Base-by-base conservation (phyloP, 2,329 filamentous ascomycete species). In the Colletotrichum graminicola region DNA sequence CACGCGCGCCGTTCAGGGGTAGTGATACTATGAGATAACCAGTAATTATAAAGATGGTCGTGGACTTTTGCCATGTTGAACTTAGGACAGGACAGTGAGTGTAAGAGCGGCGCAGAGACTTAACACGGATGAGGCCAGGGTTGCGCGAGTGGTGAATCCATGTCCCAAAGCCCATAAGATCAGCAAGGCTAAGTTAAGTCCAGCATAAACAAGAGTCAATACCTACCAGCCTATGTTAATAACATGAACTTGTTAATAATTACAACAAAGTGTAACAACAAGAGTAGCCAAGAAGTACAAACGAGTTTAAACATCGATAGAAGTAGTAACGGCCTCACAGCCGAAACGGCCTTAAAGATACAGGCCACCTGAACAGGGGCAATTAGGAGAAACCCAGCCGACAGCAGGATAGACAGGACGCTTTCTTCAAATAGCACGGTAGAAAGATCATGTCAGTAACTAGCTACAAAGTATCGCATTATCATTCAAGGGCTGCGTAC, bases 81-180 rank as follows among this genome's bases (percentile, higher is more conserved):
- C 60, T 62, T 62, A 45, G 43, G 60, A 62, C 45, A 62, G 43
- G 43, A 62, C 45, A 62, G 60, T 32, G 29, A 62, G 60, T 21
- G 60, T 45, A 45, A 62, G 60, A 41, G 60, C 60, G 43, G 60
- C 60, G 45, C 60, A 62, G 60, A 62, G 45, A 52, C 60, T 62
- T 52, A 62, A 41, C 60, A 62, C 60, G 21, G 60, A 62, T 52
- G 60, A 62, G 45, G 60, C 60, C 60, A 62, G 60, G 29, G 60
- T 62, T 62, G 60, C 60, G 32, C 60, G 60, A 62, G 60, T 62
- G 60, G 60, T 62, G 60, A 62, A 52, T 62, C 60, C 60, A 62
- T 62, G 45, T 62, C 60, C 45, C 60, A 29, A 62, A 62, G 60
- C 45, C 60, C 60, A 62, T 52, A 62, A 62, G 60, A 62, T 26